phyloP scores from a whole-genome alignment of 1,284 basidiomycete species.

The Agaricales sp. region DNA sequence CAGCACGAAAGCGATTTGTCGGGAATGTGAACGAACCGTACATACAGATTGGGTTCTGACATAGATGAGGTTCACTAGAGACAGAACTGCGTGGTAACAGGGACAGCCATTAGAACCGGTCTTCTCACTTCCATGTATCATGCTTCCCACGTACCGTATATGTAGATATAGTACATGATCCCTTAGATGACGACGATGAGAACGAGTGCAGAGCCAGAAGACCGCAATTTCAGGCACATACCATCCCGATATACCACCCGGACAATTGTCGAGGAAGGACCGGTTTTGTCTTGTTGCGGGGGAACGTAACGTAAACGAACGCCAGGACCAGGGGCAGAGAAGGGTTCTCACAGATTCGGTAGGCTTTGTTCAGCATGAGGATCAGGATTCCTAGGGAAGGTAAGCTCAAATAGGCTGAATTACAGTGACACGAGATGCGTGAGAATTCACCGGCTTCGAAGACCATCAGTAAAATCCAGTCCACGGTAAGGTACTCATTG shows the following conservation, averaged over 20 bases:
- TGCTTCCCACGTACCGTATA: background rate
- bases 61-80: background rate
- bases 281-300: no score
- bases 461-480: background rate
- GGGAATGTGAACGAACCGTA: background rate
- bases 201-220: no score
- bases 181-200: background rate
- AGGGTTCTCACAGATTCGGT: background rate
- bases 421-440: background rate
- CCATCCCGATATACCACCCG: background rate
- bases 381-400: background rate
- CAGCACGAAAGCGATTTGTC: background rate
- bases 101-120: no score
- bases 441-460: background rate
- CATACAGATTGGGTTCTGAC: background rate
- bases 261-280: background rate
- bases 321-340: no score
- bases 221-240: background rate
- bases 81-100: background rate
- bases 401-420: background rate
- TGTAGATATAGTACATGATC: background rate
- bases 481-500: background rate
- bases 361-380: background rate
- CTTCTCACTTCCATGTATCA: background rate
- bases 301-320: no score